Conservation (phyloP, 371 early-diverging fungal genomes). For the Mortierella sp. region DNA sequence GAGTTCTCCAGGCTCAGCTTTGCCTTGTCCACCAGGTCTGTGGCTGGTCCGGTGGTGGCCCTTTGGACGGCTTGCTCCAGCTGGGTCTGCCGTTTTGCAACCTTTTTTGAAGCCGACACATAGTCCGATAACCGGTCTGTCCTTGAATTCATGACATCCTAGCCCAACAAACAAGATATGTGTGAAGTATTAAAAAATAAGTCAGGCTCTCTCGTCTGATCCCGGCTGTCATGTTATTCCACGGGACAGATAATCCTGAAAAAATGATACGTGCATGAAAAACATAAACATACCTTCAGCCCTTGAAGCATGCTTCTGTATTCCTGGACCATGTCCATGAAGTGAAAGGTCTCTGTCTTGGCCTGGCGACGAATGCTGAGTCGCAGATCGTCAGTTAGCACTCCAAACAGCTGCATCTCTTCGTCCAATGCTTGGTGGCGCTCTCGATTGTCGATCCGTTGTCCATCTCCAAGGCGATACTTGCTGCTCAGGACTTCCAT, state of each 20-base stretch:
- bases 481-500: constrained; percentile 75
- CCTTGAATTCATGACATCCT: constrained; percentile 70
- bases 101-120: constrained; percentile 69
- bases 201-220: not conserved
- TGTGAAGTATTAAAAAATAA: not conserved
- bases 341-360: constrained; percentile 67
- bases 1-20: constrained; percentile 60
- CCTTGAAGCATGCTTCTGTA: constrained; percentile 71
- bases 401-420: constrained; percentile 72
- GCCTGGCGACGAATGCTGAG: constrained; percentile 68
- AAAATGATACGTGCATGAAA: not conserved
- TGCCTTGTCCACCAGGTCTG: constrained; percentile 65
- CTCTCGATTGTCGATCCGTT: constrained; percentile 62
- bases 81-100: constrained; percentile 61
- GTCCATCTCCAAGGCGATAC: constrained; percentile 69
- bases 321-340: constrained; percentile 72
- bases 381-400: constrained; percentile 70
- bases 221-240: constrained; percentile 1
- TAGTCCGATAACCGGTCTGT: constrained; percentile 71
- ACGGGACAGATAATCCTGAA: not conserved
- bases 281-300: constrained; percentile 58
- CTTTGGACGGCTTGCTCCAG: constrained; percentile 65
- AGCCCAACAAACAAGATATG: not conserved
- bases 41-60: constrained; percentile 37
- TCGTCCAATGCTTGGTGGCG: constrained; percentile 67